Evolutionary conservation across 1,139 yeast genomes (phyloP).

Genomic region (Blastobotrys persicus): DNA sequence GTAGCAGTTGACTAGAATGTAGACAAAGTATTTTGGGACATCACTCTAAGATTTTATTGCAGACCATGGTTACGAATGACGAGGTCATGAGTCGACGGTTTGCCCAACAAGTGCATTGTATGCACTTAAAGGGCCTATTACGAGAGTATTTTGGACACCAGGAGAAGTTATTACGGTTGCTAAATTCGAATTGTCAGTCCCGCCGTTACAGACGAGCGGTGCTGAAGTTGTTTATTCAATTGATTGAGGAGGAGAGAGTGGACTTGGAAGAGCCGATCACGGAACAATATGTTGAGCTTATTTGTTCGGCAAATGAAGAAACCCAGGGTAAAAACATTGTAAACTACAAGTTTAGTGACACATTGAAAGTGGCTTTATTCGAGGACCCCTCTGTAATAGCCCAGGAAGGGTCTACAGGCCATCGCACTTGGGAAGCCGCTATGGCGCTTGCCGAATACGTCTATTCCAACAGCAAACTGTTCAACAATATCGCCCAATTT

Average conservation of each 20-base stretch:
- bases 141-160: slow-evolving; percentile 17
- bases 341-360: slow-evolving; percentile 11
- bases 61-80: not conserved
- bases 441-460: slow-evolving; percentile 58
- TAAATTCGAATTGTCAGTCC: slow-evolving; percentile 13
- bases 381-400: slow-evolving; percentile 42
- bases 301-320: slow-evolving; percentile 9
- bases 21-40: not conserved
- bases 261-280: slow-evolving; percentile 23
- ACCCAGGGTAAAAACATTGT: slow-evolving; percentile 4
- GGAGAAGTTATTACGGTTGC: slow-evolving; percentile 18
- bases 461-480: slow-evolving; percentile 12
- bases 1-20: no score
- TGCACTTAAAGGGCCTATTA: slow-evolving; percentile 16
- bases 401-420: slow-evolving; percentile 73
- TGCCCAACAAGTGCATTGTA: slow-evolving; percentile 29
- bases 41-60: not conserved
- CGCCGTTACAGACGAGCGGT: slow-evolving; percentile 21
- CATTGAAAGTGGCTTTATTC: slow-evolving; percentile 15
- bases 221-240: slow-evolving; percentile 22
- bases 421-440: slow-evolving; percentile 94
- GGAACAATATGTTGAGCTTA: slow-evolving; percentile 25
- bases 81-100: slow-evolving; percentile 7
- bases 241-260: slow-evolving; percentile 15
- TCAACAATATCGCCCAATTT: not conserved